These are phyloP conservation scores for Quercus parvula DNA, from an alignment of 306 rosid species.

Conservation along the genomic window DNA sequence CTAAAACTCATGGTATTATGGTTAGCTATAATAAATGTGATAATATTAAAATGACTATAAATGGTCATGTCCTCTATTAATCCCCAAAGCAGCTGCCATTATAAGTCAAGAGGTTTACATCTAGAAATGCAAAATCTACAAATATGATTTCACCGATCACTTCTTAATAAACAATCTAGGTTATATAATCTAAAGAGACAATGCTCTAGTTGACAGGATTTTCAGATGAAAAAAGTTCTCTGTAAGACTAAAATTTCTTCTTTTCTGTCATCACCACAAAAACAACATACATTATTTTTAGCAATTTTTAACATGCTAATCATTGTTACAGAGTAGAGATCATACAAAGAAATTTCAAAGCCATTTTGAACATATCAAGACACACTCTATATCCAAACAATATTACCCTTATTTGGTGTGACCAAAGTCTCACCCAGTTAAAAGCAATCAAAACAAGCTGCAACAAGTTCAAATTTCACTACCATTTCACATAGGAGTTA, in stretches of 20 bases:
- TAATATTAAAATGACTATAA: neutral
- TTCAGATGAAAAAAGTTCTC: neutral
- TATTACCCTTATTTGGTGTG: neutral
- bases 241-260: neutral
- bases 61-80: neutral
- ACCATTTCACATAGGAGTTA: neutral
- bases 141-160: neutral
- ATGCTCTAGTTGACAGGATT: neutral
- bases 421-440: neutral
- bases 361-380: neutral
- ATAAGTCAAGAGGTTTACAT: neutral
- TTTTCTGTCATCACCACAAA: neutral
- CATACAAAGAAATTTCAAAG: neutral
- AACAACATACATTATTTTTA: neutral
- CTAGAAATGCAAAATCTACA: neutral
- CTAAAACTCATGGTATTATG: neutral
- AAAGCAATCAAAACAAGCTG: neutral
- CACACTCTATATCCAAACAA: neutral
- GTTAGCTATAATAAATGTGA: neutral
- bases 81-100: neutral
- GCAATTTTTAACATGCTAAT: neutral
- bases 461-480: slow-evolving; percentile 5
- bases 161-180: neutral
- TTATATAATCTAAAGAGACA: neutral
- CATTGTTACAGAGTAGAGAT: neutral